Evolutionary conservation across 2,329 filamentous ascomycete species (phyloP).

Genomic region (Lachnellula hyalina): DNA sequence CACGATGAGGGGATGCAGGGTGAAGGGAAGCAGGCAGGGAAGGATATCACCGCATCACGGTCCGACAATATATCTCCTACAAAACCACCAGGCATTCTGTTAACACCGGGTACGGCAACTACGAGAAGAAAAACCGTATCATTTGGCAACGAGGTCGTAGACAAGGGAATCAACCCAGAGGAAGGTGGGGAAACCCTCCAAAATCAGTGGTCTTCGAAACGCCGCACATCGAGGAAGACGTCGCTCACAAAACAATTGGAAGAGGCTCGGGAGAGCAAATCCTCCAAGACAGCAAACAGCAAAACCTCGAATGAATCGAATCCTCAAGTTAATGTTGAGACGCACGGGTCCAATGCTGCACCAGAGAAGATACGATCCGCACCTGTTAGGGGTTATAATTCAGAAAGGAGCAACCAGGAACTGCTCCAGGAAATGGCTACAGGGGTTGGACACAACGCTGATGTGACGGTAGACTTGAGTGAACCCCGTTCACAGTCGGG

Average conservation of each 20-base stretch:
- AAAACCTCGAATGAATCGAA: not conserved
- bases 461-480: conserved; percentile 65
- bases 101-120: conserved; percentile 59
- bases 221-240: conserved; percentile 25
- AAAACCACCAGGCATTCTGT: conserved; percentile 46
- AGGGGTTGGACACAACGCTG: conserved; percentile 44
- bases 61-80: conserved; percentile 26
- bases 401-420: conserved; percentile 13
- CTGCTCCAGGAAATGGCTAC: conserved; percentile 10
- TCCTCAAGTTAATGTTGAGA: not conserved
- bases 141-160: conserved; percentile 51
- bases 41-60: conserved; percentile 19
- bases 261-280: conserved; percentile 34
- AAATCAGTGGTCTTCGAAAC: conserved; percentile 9
- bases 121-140: conserved; percentile 60
- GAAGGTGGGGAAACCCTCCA: conserved; percentile 22
- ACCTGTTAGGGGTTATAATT: not conserved
- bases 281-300: conserved; percentile 1
- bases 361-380: not conserved
- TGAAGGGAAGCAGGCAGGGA: conserved; percentile 14
- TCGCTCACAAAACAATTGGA: conserved; percentile 44
- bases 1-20: conserved; percentile 18
- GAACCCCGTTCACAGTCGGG: conserved; percentile 71
- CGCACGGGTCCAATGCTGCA: not conserved
- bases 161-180: conserved; percentile 18